Percentiles rank a stretch among this genome's conserved stretches.
Conservation (phyloP, 306 rosid genomes). For the Luffa acutangula region DNA sequence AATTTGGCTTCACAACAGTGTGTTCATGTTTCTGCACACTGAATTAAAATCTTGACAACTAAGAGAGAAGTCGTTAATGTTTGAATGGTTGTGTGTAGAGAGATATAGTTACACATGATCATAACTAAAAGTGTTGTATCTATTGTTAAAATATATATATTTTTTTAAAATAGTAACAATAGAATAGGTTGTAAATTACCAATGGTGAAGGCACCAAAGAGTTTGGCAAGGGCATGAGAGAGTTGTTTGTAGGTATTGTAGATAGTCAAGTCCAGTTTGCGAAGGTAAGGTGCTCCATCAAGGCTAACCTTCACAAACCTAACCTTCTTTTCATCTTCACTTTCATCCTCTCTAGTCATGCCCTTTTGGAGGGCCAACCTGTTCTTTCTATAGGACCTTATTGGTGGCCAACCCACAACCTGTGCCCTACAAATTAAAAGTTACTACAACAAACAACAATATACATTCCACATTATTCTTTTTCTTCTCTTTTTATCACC, state of each 20-base stretch:
- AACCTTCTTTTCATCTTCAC: conserved; percentile 13
- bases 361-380: conserved; percentile 43
- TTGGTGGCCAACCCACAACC: conserved; percentile 99
- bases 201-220: conserved; percentile 74
- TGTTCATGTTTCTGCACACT: no score
- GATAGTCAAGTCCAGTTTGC: conserved; percentile 64
- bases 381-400: conserved; percentile 68
- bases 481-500: no score
- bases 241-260: conserved; percentile 60
- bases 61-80: no score
- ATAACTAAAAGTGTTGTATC: no score
- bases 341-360: conserved; percentile 18
- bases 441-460: no score
- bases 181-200: not conserved
- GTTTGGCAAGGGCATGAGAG: conserved; percentile 65
- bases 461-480: no score
- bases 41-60: no score
- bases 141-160: no score
- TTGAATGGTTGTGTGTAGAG: no score
- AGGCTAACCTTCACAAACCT: conserved; percentile 76
- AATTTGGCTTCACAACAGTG: no score
- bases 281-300: conserved; percentile 97
- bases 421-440: conserved; percentile 37
- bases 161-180: no score
- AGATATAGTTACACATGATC: no score